Percentiles rank a stretch among this genome's conserved stretches.
These are phyloP conservation scores for Arabidopsis suecica DNA, from an alignment of 345 rosid species.

Conservation along the genomic window DNA sequence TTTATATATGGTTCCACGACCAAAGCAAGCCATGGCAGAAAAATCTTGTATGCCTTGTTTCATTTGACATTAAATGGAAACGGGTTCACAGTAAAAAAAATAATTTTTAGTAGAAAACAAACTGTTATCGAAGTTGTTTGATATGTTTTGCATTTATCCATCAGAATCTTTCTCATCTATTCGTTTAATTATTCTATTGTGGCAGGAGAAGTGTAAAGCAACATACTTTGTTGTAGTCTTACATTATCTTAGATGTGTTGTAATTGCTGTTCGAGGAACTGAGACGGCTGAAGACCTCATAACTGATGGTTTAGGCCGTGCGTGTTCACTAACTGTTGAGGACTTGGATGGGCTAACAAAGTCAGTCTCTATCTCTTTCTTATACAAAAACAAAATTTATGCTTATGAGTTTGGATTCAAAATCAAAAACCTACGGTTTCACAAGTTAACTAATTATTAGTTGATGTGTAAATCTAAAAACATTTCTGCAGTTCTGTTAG, in stretches of 20 bases:
- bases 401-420: constrained; percentile 2
- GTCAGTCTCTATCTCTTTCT: constrained; percentile 50
- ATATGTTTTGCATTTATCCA: constrained; percentile 2
- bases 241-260: constrained; percentile 71
- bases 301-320: constrained; percentile 88
- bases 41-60: constrained; percentile 3
- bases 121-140: constrained; percentile 1
- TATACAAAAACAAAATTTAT: not conserved
- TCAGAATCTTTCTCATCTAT: constrained; percentile 14
- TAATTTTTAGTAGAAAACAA: not conserved
- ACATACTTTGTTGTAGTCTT: constrained; percentile 88
- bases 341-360: constrained; percentile 83
- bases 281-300: constrained; percentile 97
- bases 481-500: not conserved
- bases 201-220: constrained; percentile 79
- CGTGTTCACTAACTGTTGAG: constrained; percentile 59
- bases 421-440: constrained; percentile 5
- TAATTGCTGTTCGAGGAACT: constrained; percentile 88
- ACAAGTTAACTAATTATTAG: not conserved
- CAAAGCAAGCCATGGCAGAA: not conserved
- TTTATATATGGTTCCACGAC: not conserved
- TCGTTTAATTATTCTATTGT: constrained; percentile 18
- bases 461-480: not conserved
- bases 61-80: not conserved
- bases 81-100: not conserved